phyloP scores from a whole-genome alignment of 371 early-diverging fungal species.

The Saksenaea vasiformis region DNA sequence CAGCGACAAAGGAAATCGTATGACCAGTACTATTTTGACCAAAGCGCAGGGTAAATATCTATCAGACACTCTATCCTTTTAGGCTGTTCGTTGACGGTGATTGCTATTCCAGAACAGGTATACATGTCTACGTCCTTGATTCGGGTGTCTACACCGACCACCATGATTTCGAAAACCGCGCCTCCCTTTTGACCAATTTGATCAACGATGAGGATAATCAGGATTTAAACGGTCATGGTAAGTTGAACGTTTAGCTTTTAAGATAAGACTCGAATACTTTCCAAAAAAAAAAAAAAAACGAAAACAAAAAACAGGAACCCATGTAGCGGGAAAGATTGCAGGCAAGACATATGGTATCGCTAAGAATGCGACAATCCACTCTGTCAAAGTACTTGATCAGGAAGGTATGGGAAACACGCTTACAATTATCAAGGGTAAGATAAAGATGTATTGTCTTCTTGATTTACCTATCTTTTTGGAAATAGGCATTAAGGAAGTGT shows the following conservation, averaged over 20 bases:
- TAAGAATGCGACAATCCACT: slow-evolving; percentile 69
- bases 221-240: slow-evolving; percentile 78
- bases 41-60: slow-evolving; percentile 15
- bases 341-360: slow-evolving; percentile 76
- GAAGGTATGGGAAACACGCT: slow-evolving; percentile 60
- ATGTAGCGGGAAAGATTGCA: slow-evolving; percentile 76
- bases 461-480: slow-evolving; percentile 9
- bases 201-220: slow-evolving; percentile 53
- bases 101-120: slow-evolving; percentile 8
- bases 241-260: slow-evolving; percentile 17
- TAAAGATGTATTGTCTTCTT: neutral
- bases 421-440: slow-evolving; percentile 64
- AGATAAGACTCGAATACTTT: neutral
- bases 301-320: slow-evolving; percentile 57
- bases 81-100: neutral
- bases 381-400: slow-evolving; percentile 68
- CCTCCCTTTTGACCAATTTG: slow-evolving; percentile 57
- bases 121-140: slow-evolving; percentile 25
- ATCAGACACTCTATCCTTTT: neutral
- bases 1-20: slow-evolving; percentile 6
- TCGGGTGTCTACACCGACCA: slow-evolving; percentile 73
- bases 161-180: slow-evolving; percentile 77
- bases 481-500: slow-evolving; percentile 23
- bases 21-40: slow-evolving; percentile 12
- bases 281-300: neutral